phyloP scores from a whole-genome alignment of 2,329 filamentous ascomycete species.

The Claviceps capensis region DNA sequence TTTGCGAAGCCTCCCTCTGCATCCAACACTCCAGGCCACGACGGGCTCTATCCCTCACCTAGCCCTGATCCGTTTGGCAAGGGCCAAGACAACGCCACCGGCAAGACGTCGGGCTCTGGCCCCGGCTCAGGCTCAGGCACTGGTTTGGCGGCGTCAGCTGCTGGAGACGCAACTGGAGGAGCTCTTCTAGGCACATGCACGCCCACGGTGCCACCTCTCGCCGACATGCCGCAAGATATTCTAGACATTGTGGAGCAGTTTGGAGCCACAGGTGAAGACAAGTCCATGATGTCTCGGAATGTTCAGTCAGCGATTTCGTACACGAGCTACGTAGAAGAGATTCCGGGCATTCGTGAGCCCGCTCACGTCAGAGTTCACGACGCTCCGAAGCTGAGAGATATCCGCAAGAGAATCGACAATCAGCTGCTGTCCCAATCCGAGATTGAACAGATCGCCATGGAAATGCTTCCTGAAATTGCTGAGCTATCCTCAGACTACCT shows the following conservation, averaged over 20 bases:
- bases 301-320: constrained; percentile 68
- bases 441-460: constrained; percentile 81
- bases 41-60: constrained; percentile 76
- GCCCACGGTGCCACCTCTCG: constrained; percentile 57
- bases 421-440: constrained; percentile 73
- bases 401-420: constrained; percentile 95
- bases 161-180: constrained; percentile 12
- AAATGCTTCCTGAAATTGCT: constrained; percentile 93
- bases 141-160: constrained; percentile 18
- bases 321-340: constrained; percentile 62
- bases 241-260: constrained; percentile 77
- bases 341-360: constrained; percentile 78
- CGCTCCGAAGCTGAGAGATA: constrained; percentile 86
- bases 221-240: constrained; percentile 72
- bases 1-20: constrained; percentile 92
- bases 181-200: constrained; percentile 20
- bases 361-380: constrained; percentile 83
- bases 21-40: constrained; percentile 77
- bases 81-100: constrained; percentile 28
- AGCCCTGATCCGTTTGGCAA: constrained; percentile 75
- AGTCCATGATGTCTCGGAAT: constrained; percentile 53
- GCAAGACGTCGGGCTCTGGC: constrained; percentile 2
- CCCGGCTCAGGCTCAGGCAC: constrained; percentile 12
- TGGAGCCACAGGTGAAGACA: constrained; percentile 70
- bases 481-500: constrained; percentile 93